These are phyloP conservation scores for Chenopodium album DNA, from an alignment of 148 eudicot species.

Conservation along the genomic window DNA sequence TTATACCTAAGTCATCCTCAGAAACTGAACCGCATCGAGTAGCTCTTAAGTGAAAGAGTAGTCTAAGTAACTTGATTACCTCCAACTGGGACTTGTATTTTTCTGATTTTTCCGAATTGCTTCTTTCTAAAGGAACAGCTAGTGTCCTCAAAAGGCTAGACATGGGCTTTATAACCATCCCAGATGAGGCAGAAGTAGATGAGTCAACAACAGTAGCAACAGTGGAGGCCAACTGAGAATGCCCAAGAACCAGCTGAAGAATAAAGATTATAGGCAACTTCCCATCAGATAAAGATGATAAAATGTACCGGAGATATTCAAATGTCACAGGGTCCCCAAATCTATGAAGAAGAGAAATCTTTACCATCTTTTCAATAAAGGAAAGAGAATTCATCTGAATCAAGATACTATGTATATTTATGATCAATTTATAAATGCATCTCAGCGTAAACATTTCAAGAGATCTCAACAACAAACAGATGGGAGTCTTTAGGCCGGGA, in stretches of 20 bases:
- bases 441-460: conserved; percentile 56
- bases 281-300: conserved; percentile 48
- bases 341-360: conserved; percentile 60
- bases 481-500: conserved; percentile 25
- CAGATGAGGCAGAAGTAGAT: conserved; percentile 43
- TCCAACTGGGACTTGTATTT: conserved; percentile 47
- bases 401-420: conserved; percentile 44
- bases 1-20: conserved; percentile 52
- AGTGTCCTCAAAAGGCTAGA: conserved; percentile 66
- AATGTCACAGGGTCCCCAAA: conserved; percentile 71
- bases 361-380: conserved; percentile 58
- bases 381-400: conserved; percentile 51
- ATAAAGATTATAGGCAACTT: conserved; percentile 44
- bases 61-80: conserved; percentile 70
- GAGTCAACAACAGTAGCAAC: conserved; percentile 36
- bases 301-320: conserved; percentile 49
- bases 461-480: conserved; percentile 45
- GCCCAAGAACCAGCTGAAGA: conserved; percentile 77
- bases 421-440: conserved; percentile 47
- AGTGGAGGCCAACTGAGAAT: conserved; percentile 68
- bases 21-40: conserved; percentile 38
- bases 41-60: conserved; percentile 45
- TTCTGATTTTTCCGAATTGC: conserved; percentile 25
- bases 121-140: conserved; percentile 31
- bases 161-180: conserved; percentile 68